phyloP scores from a whole-genome alignment of 2,329 filamentous ascomycete species.

The Neofusicoccum sp. region DNA sequence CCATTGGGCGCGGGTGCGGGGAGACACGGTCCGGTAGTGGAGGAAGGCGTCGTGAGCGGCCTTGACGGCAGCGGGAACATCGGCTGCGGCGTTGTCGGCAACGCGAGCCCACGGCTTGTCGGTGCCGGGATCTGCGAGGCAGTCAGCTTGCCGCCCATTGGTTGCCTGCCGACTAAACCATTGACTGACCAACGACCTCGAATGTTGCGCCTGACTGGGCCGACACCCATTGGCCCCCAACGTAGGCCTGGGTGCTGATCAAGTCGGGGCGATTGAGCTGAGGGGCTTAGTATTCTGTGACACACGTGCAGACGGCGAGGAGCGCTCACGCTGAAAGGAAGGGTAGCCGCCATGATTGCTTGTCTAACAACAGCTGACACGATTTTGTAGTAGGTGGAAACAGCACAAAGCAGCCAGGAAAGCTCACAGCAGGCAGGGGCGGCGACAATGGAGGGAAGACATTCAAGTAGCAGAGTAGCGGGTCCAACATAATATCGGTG shows the following conservation, averaged over 20 bases:
- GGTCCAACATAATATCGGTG: slow-evolving; percentile 3
- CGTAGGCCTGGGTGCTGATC: slow-evolving; percentile 54
- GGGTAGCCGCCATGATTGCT: slow-evolving; percentile 5
- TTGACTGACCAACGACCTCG: slow-evolving; percentile 50
- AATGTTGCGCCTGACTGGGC: slow-evolving; percentile 58
- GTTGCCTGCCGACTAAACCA: not conserved
- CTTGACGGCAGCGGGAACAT: slow-evolving; percentile 61
- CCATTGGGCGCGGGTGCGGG: slow-evolving; percentile 60
- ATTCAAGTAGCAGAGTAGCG: not conserved
- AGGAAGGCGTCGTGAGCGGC: slow-evolving; percentile 60
- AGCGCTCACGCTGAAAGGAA: slow-evolving; percentile 44
- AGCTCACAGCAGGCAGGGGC: not conserved
- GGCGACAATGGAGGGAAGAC: not conserved
- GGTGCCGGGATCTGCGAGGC: slow-evolving; percentile 49
- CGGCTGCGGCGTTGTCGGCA: slow-evolving; percentile 53
- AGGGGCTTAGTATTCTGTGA: slow-evolving; percentile 2
- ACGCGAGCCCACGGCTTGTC: slow-evolving; percentile 49
- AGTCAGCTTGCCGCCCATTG: not conserved
- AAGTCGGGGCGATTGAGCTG: slow-evolving; percentile 54
- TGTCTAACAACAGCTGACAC: not conserved
- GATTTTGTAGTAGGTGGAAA: too few relatives aligned
- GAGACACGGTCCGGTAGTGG: slow-evolving; percentile 58
- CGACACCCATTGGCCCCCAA: slow-evolving; percentile 55
- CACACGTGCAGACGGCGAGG: not conserved
- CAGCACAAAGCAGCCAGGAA: not conserved